Evolutionary conservation across 192 early-diverging fungal genomes (phyloP).

Genomic region (Entomortierella lignicola): DNA sequence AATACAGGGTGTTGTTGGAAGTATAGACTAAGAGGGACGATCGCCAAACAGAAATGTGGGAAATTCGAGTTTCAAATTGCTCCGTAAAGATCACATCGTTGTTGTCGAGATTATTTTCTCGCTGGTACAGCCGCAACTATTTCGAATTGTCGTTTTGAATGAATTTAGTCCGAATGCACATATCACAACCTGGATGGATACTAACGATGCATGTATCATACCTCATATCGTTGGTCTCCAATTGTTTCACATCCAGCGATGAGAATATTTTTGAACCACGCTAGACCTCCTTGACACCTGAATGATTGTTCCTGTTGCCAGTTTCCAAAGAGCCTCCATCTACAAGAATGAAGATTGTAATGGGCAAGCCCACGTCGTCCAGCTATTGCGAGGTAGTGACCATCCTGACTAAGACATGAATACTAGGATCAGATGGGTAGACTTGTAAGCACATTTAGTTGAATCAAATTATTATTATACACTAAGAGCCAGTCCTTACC

Average conservation of each 20-base stretch:
- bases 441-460: constrained; percentile 2
- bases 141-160: no score
- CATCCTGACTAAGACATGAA: constrained; percentile 74
- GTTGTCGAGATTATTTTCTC: constrained; percentile 78
- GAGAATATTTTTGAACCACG: constrained; percentile 78
- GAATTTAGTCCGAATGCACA: background rate
- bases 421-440: constrained; percentile 56
- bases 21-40: constrained; percentile 70
- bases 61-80: constrained; percentile 56
- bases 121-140: constrained; percentile 77
- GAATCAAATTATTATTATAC: no score
- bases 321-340: constrained; percentile 95
- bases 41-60: constrained; percentile 66
- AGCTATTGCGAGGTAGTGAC: constrained; percentile 84
- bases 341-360: constrained; percentile 73
- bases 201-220: background rate
- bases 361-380: constrained; percentile 86
- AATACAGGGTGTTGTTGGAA: constrained; percentile 61
- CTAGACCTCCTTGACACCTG: constrained; percentile 72
- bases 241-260: constrained; percentile 74
- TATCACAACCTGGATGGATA: background rate
- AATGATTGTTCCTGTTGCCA: constrained; percentile 83
- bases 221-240: constrained; percentile 49
- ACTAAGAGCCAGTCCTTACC: no score
- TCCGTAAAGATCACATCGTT: constrained; percentile 70